Evolutionary conservation across 2,329 filamentous ascomycete species (phyloP).

Genomic region (Aspergillus uvarum): DNA sequence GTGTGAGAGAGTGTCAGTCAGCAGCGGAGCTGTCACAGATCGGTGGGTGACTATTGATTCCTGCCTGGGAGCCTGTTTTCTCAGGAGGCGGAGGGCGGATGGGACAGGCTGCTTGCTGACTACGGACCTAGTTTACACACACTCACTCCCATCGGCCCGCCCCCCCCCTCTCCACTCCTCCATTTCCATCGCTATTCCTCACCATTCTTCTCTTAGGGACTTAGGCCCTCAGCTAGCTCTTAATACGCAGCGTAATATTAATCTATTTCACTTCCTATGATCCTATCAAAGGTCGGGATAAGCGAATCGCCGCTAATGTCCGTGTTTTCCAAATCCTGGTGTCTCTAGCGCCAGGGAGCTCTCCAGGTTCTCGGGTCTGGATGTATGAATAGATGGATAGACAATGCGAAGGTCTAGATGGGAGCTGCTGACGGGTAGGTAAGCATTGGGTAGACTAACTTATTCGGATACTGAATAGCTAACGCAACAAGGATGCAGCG

Average conservation of each 20-base stretch:
- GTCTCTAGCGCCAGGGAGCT: slow-evolving; percentile 1
- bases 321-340: slow-evolving; percentile 11
- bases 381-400: slow-evolving; percentile 6
- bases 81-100: background rate
- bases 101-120: background rate
- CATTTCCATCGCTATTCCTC: background rate
- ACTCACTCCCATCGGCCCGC: background rate
- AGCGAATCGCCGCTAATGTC: background rate
- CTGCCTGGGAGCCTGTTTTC: background rate
- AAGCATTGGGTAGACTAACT: background rate
- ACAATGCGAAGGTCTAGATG: slow-evolving; percentile 5
- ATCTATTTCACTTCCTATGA: background rate
- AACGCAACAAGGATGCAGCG: background rate
- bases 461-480: background rate
- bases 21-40: slow-evolving; percentile 7
- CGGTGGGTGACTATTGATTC: slow-evolving; percentile 8
- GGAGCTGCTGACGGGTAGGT: background rate
- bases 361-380: slow-evolving; percentile 14
- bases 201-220: background rate
- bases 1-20: background rate
- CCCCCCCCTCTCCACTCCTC: background rate
- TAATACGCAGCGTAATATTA: slow-evolving; percentile 1
- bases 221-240: background rate
- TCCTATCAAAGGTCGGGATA: background rate
- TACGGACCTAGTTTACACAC: background rate